Evolutionary conservation across 371 early-diverging fungal species (phyloP).

Genomic region (Lichtheimia ornata): DNA sequence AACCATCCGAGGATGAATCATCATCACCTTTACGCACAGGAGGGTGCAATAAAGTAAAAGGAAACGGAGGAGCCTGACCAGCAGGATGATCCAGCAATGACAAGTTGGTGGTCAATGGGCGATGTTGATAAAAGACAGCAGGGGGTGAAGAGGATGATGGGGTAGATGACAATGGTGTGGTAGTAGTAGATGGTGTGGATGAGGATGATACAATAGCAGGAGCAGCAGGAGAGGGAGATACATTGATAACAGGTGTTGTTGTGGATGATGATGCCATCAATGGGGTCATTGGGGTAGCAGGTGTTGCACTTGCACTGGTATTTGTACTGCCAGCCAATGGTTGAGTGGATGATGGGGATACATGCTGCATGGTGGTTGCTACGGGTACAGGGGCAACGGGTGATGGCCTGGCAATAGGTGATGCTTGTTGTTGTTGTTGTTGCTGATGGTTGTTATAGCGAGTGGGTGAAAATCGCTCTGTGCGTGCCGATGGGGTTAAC

Average conservation of each 20-base stretch:
- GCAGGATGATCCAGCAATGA: background rate
- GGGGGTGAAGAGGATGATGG: background rate
- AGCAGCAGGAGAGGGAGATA: background rate
- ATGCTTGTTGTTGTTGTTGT: background rate
- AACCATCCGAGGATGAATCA: conserved; percentile 1
- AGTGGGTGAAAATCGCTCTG: conserved; percentile 17
- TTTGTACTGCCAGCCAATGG: conserved; percentile 1
- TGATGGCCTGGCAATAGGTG: background rate
- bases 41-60: conserved; percentile 13
- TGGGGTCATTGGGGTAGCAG: too few species aligned
- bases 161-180: background rate
- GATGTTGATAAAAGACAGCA: conserved; percentile 21
- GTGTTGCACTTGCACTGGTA: background rate
- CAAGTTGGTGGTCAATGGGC: conserved; percentile 14
- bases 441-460: conserved; percentile 3
- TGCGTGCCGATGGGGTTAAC: conserved; percentile 10
- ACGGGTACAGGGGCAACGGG: background rate
- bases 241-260: background rate
- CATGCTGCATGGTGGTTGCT: background rate
- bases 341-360: background rate
- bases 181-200: background rate
- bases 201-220: background rate
- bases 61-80: conserved; percentile 10
- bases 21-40: conserved; percentile 9
- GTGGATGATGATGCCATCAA: background rate